Base-by-base conservation (phyloP, 2,329 filamentous ascomycete genomes). In the Colletotrichum abscissum region DNA sequence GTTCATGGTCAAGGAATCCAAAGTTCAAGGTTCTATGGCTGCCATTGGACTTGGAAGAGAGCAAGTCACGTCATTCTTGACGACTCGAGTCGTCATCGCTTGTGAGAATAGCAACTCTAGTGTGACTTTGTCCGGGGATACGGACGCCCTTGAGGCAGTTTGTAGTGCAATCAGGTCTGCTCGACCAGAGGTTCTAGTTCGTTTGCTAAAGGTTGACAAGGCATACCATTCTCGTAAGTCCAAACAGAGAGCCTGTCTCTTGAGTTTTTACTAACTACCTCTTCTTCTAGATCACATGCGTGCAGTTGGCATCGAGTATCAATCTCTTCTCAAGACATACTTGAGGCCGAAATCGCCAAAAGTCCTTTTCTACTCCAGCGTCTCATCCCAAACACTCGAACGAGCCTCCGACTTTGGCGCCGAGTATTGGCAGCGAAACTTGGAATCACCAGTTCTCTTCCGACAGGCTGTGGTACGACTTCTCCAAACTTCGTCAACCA, bases 21-120 rank as follows among this genome's bases (percentile, higher is more conserved):
- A 64, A 60, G 30, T 79, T 81, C 33, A 60, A 9, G 70, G 70
- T 3, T 78, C 78, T 1, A 85, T 85, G 84, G 74, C 83, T 35
- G 82, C 82, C 0, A 80, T 78, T 0, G 82, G 80, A 1, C 59
- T 84, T 7, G 42, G 72, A 59, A 64, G 57, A 60, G 46, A 74
- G 54, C 33, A 71, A 22, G 64, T 68, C 1, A 30, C 35, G 2
- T 30, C 30, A 1, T 74, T 68, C 28, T 9, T 75, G 1, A 52
- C 54, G 4, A 3, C 55, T 2, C 73, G 67, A 0, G 73, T 76
- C 1, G 54, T 52, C 6, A 30, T 76, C 16, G 75, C 68, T 4
- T 76, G 75, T 64, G 75, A 75, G 33, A 72, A 72, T 30, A 72
- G 69, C 42, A 69, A 76, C 22, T 72, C 70, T 52, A 82, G 78